These are phyloP conservation scores for Metahyphopichia silvanorum DNA, from an alignment of 805 yeast genomes.

Conservation along the genomic window DNA sequence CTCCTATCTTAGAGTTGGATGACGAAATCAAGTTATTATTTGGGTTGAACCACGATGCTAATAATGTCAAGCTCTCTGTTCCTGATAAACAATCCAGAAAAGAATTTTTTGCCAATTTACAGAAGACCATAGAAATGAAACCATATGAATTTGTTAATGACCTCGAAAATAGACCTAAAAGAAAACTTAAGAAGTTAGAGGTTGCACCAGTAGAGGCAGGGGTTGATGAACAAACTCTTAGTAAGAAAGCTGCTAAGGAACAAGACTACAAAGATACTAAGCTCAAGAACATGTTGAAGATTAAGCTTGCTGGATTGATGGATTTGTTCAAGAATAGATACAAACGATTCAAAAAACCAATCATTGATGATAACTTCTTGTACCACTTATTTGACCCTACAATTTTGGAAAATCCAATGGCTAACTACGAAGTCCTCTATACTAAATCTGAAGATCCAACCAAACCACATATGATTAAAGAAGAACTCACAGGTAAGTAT, in stretches of 20 bases:
- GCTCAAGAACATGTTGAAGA: constrained; percentile 78
- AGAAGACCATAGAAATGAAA: constrained; percentile 55
- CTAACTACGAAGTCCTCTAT: constrained; percentile 36
- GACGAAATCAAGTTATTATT: constrained; percentile 52
- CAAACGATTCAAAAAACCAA: constrained; percentile 86
- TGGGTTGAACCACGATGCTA: constrained; percentile 47
- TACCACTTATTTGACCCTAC: constrained; percentile 74
- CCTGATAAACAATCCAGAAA: constrained; percentile 49
- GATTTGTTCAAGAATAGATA: constrained; percentile 84
- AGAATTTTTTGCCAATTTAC: constrained; percentile 54
- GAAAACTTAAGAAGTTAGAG: constrained; percentile 41
- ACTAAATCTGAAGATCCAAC: constrained; percentile 44
- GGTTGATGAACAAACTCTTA: constrained; percentile 29
- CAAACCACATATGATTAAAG: constrained; percentile 74
- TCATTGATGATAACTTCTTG: constrained; percentile 72
- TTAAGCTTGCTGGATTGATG: constrained; percentile 84
- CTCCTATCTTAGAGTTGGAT: constrained; percentile 35
- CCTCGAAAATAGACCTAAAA: constrained; percentile 50
- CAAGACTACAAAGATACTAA: constrained; percentile 69
- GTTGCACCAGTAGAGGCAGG: constrained; percentile 18
- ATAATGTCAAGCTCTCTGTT: constrained; percentile 40
- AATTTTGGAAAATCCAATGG: constrained; percentile 33
- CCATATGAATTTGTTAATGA: constrained; percentile 73
- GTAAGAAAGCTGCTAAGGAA: constrained; percentile 46
- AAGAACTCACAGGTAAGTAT: constrained; percentile 66